Base-by-base conservation (phyloP, 768 basidiomycete species). In the Suillus subalutaceus region DNA sequence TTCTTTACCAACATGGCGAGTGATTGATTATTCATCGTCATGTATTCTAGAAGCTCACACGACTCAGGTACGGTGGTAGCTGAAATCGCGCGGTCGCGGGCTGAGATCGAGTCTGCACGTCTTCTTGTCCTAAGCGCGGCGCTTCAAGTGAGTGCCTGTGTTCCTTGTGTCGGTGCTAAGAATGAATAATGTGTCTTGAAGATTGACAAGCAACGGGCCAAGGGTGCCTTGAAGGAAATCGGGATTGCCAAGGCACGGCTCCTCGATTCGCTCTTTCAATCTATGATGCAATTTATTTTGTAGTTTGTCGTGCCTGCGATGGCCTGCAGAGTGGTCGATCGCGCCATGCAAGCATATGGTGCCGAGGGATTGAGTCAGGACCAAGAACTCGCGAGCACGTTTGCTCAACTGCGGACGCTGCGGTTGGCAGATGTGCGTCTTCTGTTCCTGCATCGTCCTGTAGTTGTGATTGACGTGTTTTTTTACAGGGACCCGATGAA, bases 331-430 rank as follows among this genome's bases (percentile, higher is more conserved):
- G 91, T 99, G 56, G 84, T 99, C 46, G 97, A 99, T 79, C 90
- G 95, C n/a, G 91, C 95, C 2, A 98, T 99, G 61, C 97, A 99
- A 81, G 83, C 92, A 0, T 95, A 91, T 72, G 97, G 97, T 62
- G 97, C 96, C n/a, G 97, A 98, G 78, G 97, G 97, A 41, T 80
- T 99, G 55, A 92, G 86, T 30, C 94, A 97, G 79, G 97, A 99
- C 72, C 90, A 90, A 43, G 86, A 88, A 26, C 86, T 99, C 41
- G 95, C 97, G 0, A 73, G 77, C 60, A 84, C 85, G 66, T 98
- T 88, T 84, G 92, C 94, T 35, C 85, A 86, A 10, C 75, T 98
- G 69, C 86, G 97, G 63, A 97, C 96, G 0, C 84, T 99, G 30
- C 88, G 97, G 38, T 84, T 94, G 71, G 93, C 93, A 64, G 93